Base-by-base conservation (phyloP, 1,284 basidiomycete genomes). In the Sporisorium exsertum region DNA sequence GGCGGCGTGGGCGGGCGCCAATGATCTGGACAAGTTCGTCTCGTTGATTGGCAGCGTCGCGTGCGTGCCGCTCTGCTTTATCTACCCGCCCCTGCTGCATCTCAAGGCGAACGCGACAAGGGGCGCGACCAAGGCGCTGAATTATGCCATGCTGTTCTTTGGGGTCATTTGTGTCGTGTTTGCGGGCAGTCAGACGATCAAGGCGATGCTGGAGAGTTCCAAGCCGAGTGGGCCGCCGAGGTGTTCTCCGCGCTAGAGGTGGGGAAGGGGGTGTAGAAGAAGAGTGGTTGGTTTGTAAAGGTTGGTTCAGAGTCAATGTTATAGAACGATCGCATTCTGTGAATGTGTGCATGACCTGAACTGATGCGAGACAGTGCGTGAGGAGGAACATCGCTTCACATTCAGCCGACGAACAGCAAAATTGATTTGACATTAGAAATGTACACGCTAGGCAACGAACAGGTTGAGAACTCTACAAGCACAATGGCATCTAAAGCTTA, bases 1-100 rank as follows among this genome's bases (percentile, higher is more conserved):
- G 24, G 87, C 97, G 67, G 93, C 92, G 64, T 95, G 92, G 90
- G 87, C 89, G 7, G 96, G 96, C 16, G 94, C 95, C 22, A 89
- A 88, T 47, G 95, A 97, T 86, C 87, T 99, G 58, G 97, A 99
- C 88, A 98, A 98, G 87, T 98, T 98, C 85, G 96, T 99, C 16
- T 90, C 93, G 16, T 90, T 99, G 78, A 90, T 99, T 65, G 96
- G 96, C 22, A 92, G 92, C 80, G 93, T 97, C 81, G 95, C 95
- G 62, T 98, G 95, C 83, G 92, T 97, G 8, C 95, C 96, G 7
- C 88, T 98, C 60, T 97, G 94, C 86, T 97, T 85, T 85, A 91
- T 95, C 54, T 97, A 97, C 83, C 95, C 94, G 5, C 92, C 95
- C 2, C 90, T 99, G 90, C 87, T 99, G 60, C 95, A 98, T 86